phyloP scores from a whole-genome alignment of 2,329 filamentous ascomycete genomes.

The Dothideomycetes sp. region DNA sequence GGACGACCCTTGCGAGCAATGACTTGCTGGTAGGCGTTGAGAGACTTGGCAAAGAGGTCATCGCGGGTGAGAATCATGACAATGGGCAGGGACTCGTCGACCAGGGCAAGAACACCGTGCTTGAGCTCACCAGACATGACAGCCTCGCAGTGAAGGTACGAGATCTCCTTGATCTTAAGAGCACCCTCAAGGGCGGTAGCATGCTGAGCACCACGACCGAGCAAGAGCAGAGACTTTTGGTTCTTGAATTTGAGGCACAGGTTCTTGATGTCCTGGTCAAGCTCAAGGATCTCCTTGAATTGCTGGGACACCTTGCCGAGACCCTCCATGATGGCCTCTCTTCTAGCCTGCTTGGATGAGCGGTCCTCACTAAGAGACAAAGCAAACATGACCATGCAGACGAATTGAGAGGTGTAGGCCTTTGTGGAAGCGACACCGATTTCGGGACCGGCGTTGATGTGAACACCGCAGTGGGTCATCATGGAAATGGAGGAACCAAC shows the following conservation, averaged over 20 bases:
- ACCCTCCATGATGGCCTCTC: conserved; percentile 93
- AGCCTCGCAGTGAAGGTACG: conserved; percentile 97
- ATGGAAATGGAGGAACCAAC: conserved; percentile 98
- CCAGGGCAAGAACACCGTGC: conserved; percentile 93
- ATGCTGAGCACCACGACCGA: conserved; percentile 93
- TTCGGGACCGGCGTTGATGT: conserved; percentile 97
- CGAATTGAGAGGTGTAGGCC: conserved; percentile 98
- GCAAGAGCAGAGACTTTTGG: conserved; percentile 88
- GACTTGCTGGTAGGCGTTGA: conserved; percentile 99
- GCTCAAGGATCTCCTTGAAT: conserved; percentile 83
- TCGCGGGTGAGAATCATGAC: conserved; percentile 99
- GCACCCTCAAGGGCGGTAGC: conserved; percentile 94
- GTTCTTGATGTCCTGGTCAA: conserved; percentile 89
- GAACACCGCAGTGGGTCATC: conserved; percentile 97
- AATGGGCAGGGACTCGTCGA: conserved; percentile 97
- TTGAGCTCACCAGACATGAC: conserved; percentile 99
- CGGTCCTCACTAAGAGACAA: conserved; percentile 93
- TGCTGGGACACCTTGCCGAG: conserved; percentile 79
- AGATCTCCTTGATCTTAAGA: conserved; percentile 99
- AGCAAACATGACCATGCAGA: conserved; percentile 99
- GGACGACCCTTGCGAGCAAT: conserved; percentile 92
- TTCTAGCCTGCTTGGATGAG: conserved; percentile 82
- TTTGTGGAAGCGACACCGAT: conserved; percentile 99
- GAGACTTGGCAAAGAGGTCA: conserved; percentile 93
- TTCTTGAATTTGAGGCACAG: conserved; percentile 92